Conservation (phyloP, 225 moss, liverwort and hornwort genomes). For the Bryum argenteum region DNA sequence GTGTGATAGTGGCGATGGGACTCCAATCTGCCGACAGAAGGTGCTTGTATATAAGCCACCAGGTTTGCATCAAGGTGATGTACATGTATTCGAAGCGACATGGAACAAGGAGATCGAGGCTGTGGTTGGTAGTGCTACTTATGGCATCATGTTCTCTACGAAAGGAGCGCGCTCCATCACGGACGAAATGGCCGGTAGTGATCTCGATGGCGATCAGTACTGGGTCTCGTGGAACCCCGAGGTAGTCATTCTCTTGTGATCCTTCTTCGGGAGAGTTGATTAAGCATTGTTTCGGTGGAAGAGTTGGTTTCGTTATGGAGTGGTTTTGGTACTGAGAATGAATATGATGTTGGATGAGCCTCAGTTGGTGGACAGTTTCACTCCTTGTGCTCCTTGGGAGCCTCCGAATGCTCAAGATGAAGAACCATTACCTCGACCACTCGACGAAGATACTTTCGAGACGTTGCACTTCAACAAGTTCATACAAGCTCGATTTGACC, state of each 20-base stretch:
- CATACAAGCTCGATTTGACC: conserved; percentile 32
- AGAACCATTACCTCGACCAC: conserved; percentile 16
- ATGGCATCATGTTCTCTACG: conserved; percentile 44
- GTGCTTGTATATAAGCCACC: conserved; percentile 57
- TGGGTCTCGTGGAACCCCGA: conserved; percentile 47
- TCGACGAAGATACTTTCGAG: conserved; percentile 31
- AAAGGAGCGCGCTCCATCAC: conserved; percentile 47
- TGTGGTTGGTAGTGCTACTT: conserved; percentile 31
- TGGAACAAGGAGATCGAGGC: conserved; percentile 34
- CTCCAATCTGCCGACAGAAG: conserved; percentile 24
- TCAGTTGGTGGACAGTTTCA: conserved; percentile 52
- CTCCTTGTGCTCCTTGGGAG: conserved; percentile 43
- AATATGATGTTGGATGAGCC: too few relatives aligned
- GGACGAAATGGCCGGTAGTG: conserved; percentile 55
- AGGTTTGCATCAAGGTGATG: conserved; percentile 45
- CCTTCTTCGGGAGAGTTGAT: background rate
- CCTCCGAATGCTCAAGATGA: conserved; percentile 23
- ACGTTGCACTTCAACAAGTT: conserved; percentile 38
- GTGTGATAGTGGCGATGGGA: conserved; percentile 16
- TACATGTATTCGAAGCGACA: conserved; percentile 41
- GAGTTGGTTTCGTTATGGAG: too few relatives aligned
- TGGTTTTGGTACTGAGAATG: too few relatives aligned
- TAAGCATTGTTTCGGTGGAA: too few relatives aligned
- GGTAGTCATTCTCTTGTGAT: conserved; percentile 18
- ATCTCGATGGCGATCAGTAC: conserved; percentile 53